Evolutionary conservation across 768 basidiomycete species (phyloP).

Genomic region (Xerocomellus intermedius): DNA sequence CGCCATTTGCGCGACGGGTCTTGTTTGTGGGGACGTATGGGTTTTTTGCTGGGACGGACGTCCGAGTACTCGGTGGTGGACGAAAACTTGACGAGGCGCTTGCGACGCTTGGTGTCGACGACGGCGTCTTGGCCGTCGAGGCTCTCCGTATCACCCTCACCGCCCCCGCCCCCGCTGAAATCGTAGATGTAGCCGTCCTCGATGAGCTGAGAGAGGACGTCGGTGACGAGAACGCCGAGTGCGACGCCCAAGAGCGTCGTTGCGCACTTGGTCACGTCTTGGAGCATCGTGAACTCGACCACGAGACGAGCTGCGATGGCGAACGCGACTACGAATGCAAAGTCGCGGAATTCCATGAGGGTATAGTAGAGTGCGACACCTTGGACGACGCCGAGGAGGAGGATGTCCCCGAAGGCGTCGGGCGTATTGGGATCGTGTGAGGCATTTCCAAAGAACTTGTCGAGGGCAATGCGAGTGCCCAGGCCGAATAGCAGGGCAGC

Average conservation of each 20-base stretch:
- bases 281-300: conserved; percentile 55
- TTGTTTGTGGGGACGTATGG: conserved; percentile 27
- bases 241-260: conserved; percentile 65
- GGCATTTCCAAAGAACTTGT: conserved; percentile 48
- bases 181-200: conserved; percentile 44
- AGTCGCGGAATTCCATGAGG: conserved; percentile 50
- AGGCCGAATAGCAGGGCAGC: conserved; percentile 73
- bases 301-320: conserved; percentile 61
- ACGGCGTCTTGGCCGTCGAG: conserved; percentile 8
- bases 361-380: conserved; percentile 73
- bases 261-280: conserved; percentile 54
- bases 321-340: conserved; percentile 55
- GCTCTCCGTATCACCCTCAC: conserved; percentile 21
- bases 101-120: conserved; percentile 29
- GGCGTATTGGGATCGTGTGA: conserved; percentile 30
- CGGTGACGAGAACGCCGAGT: conserved; percentile 68
- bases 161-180: conserved; percentile 9
- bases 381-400: conserved; percentile 73
- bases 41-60: conserved; percentile 25
- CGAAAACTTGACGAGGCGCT: conserved; percentile 49
- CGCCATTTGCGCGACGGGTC: conserved; percentile 33
- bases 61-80: conserved; percentile 35
- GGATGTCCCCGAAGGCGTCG: conserved; percentile 50
- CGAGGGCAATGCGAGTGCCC: conserved; percentile 68
- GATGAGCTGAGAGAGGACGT: conserved; percentile 65